These are phyloP conservation scores for Aschersonia sp. DNA, from an alignment of 2,329 filamentous ascomycete genomes.

Conservation along the genomic window DNA sequence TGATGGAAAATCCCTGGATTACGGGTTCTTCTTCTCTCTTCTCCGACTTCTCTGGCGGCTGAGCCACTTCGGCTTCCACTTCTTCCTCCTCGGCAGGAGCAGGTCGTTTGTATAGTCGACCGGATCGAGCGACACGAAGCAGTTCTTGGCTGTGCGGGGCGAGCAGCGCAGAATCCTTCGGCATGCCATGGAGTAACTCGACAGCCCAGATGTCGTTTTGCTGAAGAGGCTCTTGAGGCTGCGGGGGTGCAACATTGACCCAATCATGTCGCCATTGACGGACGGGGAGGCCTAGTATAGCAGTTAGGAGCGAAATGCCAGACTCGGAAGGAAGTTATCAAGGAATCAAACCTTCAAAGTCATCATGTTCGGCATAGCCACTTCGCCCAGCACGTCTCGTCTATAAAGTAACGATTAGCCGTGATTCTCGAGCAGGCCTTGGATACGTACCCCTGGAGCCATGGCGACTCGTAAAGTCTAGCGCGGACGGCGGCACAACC, in stretches of 20 bases:
- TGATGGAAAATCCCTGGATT: constrained; percentile 37
- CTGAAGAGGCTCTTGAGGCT: constrained; percentile 46
- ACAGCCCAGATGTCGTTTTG: constrained; percentile 55
- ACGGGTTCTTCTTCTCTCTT: constrained; percentile 49
- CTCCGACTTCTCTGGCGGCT: constrained; percentile 33
- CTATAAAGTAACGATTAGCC: constrained; percentile 13
- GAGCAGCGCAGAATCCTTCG: constrained; percentile 67
- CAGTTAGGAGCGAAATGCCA: constrained; percentile 5
- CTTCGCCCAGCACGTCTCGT: constrained; percentile 42
- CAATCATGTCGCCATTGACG: constrained; percentile 73
- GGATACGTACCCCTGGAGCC: constrained; percentile 23
- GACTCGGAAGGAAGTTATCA: not conserved
- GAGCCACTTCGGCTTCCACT: constrained; percentile 28
- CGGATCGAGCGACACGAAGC: constrained; percentile 65
- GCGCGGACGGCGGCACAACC: too few relatives aligned
- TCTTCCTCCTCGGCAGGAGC: constrained; percentile 47
- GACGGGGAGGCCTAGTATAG: constrained; percentile 60
- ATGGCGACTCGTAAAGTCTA: constrained; percentile 11
- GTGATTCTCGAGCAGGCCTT: not conserved
- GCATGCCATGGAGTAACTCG: constrained; percentile 69
- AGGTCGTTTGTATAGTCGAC: constrained; percentile 59
- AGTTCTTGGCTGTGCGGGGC: constrained; percentile 70
- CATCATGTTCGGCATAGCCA: constrained; percentile 44
- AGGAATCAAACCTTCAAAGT: constrained; percentile 35
- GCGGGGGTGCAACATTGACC: constrained; percentile 52